phyloP scores from a whole-genome alignment of 192 early-diverging fungal species.

The Coemansia sp. region DNA sequence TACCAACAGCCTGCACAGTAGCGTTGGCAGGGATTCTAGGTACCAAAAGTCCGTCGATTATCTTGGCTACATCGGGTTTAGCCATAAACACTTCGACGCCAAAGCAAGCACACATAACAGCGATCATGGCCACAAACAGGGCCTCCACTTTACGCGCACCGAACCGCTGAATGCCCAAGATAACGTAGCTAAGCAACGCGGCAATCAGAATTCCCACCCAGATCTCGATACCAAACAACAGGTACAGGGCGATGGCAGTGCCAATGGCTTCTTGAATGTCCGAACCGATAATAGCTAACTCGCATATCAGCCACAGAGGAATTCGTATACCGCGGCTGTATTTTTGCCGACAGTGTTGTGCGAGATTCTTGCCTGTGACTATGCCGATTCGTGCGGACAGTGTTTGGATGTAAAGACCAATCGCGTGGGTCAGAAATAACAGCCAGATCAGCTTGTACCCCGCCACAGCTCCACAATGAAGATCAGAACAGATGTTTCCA shows the following conservation, averaged over 20 bases:
- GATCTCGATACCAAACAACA: conserved; percentile 70
- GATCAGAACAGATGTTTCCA: conserved; percentile 69
- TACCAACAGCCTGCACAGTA: conserved; percentile 66
- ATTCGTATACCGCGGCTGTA: conserved; percentile 49
- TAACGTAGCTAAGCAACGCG: conserved; percentile 73
- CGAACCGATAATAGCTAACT: conserved; percentile 69
- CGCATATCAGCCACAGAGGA: conserved; percentile 62
- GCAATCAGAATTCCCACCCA: conserved; percentile 78
- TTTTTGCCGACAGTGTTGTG: conserved; percentile 55
- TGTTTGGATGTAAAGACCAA: conserved; percentile 65
- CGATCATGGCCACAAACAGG: conserved; percentile 73
- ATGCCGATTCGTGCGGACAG: conserved; percentile 65
- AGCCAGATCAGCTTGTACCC: conserved; percentile 70
- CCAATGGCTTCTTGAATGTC: conserved; percentile 86
- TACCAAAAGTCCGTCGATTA: conserved; percentile 58
- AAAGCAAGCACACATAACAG: conserved; percentile 75
- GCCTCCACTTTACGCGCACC: conserved; percentile 71
- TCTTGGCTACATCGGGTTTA: conserved; percentile 52
- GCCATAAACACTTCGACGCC: conserved; percentile 65
- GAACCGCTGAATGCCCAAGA: conserved; percentile 67
- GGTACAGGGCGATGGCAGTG: conserved; percentile 82
- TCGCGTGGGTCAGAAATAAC: conserved; percentile 63
- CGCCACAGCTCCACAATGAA: conserved; percentile 70
- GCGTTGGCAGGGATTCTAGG: conserved; percentile 61
- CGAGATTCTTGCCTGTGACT: conserved; percentile 66